A percentile compares a stretch with the other conserved stretches of the same genome.
These are phyloP conservation scores for Serendipita sp. DNA, from an alignment of 768 basidiomycete species.

Conservation along the genomic window DNA sequence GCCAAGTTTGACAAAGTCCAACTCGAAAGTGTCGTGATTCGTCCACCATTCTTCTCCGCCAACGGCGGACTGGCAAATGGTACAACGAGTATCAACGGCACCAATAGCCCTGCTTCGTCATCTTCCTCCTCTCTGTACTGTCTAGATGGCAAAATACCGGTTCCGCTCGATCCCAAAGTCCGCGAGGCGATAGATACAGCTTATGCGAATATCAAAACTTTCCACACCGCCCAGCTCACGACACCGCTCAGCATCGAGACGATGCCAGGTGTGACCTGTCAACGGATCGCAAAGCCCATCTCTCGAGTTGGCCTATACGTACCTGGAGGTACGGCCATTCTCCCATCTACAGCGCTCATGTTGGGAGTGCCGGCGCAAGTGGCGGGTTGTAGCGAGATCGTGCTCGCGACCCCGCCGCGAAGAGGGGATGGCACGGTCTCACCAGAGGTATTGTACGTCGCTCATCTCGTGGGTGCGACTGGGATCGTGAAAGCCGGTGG, in stretches of 20 bases:
- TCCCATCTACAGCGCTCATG: slow-evolving; percentile 96
- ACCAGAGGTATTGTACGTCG: slow-evolving; percentile 96
- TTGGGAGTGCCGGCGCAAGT: slow-evolving; percentile 96
- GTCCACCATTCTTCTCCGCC: slow-evolving; percentile 55
- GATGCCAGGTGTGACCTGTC: slow-evolving; percentile 95
- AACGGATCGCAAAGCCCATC: slow-evolving; percentile 89
- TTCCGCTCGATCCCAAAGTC: slow-evolving; percentile 46
- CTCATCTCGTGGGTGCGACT: slow-evolving; percentile 76
- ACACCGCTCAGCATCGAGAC: slow-evolving; percentile 74
- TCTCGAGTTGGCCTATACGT: slow-evolving; percentile 92
- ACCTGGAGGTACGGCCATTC: slow-evolving; percentile 89
- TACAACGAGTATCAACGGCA: slow-evolving; percentile 17
- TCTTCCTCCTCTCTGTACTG: neutral
- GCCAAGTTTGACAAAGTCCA: slow-evolving; percentile 83
- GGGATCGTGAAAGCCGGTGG: slow-evolving; percentile 90
- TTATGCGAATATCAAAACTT: slow-evolving; percentile 79
- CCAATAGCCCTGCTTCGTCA: neutral
- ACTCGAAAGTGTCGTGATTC: slow-evolving; percentile 51
- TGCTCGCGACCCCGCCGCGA: slow-evolving; percentile 84
- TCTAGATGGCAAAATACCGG: slow-evolving; percentile 15
- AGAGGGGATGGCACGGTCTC: slow-evolving; percentile 83
- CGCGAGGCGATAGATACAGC: slow-evolving; percentile 75
- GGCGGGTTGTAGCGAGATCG: slow-evolving; percentile 81
- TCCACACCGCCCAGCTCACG: slow-evolving; percentile 74
- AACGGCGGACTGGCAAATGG: too few relatives aligned